phyloP scores from a whole-genome alignment of 768 basidiomycete genomes.

The Boletus barrowsii region DNA sequence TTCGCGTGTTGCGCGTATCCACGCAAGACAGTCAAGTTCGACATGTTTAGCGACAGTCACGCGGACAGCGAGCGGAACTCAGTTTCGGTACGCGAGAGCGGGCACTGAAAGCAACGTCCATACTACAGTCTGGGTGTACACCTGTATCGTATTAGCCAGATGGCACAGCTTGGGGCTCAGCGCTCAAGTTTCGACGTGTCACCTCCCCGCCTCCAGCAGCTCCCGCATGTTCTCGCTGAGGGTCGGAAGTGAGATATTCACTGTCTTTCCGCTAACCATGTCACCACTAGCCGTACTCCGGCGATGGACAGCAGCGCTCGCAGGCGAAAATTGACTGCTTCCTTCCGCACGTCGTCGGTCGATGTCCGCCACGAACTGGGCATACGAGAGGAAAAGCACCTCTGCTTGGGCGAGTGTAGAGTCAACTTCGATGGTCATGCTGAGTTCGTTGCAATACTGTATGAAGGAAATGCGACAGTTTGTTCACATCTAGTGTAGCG shows the following conservation, averaged over 20 bases:
- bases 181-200: neutral
- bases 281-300: conserved; percentile 15
- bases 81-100: neutral
- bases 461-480: conserved; percentile 22
- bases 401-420: conserved; percentile 95
- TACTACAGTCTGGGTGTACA: conserved; percentile 14
- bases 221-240: conserved; percentile 64
- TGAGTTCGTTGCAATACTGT: conserved; percentile 88
- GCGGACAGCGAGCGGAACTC: neutral
- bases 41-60: conserved; percentile 17
- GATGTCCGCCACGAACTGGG: conserved; percentile 83
- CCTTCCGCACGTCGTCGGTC: conserved; percentile 75
- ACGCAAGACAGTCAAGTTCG: conserved; percentile 54
- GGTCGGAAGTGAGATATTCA: conserved; percentile 41
- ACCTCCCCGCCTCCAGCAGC: conserved; percentile 49
- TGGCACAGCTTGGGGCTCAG: neutral
- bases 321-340: conserved; percentile 13
- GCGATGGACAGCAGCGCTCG: conserved; percentile 34
- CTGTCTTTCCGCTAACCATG: conserved; percentile 12
- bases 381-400: conserved; percentile 91
- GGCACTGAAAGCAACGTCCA: neutral
- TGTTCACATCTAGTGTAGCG: neutral
- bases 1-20: conserved; percentile 53
- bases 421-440: conserved; percentile 97
- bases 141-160: conserved; percentile 1